Percentiles rank a stretch among this genome's conserved stretches.
Conservation (phyloP, 306 rosid species). For the Lablab purpureus region DNA sequence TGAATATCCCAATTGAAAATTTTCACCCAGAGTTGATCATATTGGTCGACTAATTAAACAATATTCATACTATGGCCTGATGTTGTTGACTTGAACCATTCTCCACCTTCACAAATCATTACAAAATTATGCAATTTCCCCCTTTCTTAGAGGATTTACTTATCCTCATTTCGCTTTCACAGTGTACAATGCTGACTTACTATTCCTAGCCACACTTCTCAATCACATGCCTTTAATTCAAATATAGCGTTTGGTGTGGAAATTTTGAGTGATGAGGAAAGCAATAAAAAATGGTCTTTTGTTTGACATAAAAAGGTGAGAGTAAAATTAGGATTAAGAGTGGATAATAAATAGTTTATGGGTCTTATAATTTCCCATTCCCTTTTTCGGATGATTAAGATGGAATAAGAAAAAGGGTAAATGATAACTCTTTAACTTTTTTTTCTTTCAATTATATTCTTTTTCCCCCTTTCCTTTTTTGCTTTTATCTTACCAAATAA, state of each 20-base stretch:
- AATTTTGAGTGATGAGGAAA: not conserved
- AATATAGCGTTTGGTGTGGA: not conserved
- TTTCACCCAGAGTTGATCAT: not conserved
- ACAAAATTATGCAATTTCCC: not conserved
- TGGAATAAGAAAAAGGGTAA: not conserved
- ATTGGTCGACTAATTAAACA: not conserved
- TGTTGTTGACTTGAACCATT: slow-evolving; percentile 48
- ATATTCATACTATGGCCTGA: slow-evolving; percentile 3
- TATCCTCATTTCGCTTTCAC: slow-evolving; percentile 23
- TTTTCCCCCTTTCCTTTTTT: not conserved
- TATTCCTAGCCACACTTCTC: not conserved
- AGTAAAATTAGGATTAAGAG: slow-evolving; percentile 1
- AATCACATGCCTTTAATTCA: not conserved
- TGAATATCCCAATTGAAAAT: not conserved
- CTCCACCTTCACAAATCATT: slow-evolving; percentile 20
- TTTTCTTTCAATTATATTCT: too few species aligned
- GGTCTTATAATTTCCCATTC: not conserved
- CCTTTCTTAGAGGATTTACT: not conserved
- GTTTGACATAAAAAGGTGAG: not conserved
- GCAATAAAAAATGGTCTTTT: slow-evolving; percentile 4
- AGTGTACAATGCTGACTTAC: slow-evolving; percentile 38
- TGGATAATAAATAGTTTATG: slow-evolving; percentile 16
- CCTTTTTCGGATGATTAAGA: slow-evolving; percentile 8
- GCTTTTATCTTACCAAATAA: slow-evolving; percentile 19
- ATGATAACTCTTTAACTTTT: slow-evolving; percentile 13